These are phyloP conservation scores for Penicillium angulare DNA, from an alignment of 495 filamentous ascomycete genomes.

Conservation along the genomic window DNA sequence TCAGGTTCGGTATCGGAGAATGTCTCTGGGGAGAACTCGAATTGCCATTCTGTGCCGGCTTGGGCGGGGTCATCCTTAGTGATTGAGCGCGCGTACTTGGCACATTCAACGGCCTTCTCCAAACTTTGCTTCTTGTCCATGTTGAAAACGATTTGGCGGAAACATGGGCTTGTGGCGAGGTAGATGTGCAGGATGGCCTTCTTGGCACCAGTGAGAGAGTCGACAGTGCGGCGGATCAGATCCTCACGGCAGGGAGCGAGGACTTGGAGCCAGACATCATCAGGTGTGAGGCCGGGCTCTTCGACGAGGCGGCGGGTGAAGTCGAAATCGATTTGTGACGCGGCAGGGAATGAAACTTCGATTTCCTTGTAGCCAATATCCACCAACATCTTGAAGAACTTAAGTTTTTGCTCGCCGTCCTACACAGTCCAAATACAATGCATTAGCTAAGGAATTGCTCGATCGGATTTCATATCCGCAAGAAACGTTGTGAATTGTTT, in stretches of 20 bases:
- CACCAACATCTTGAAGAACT: conserved; percentile 92
- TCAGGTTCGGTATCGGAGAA: conserved; percentile 90
- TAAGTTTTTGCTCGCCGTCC: conserved; percentile 92
- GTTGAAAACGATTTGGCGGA: conserved; percentile 84
- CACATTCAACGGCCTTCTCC: conserved; percentile 81
- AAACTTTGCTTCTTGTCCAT: conserved; percentile 80
- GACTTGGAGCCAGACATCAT: conserved; percentile 95
- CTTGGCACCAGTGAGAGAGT: conserved; percentile 85
- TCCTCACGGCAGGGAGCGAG: conserved; percentile 92
- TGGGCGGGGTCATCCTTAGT: conserved; percentile 90
- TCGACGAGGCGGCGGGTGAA: conserved; percentile 88
- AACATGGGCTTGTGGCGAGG: conserved; percentile 91
- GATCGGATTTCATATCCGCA: no score
- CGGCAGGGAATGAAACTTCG: conserved; percentile 93
- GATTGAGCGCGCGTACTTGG: conserved; percentile 81
- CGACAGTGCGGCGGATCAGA: conserved; percentile 85
- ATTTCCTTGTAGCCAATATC: conserved; percentile 98
- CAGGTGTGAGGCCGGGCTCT: conserved; percentile 80
- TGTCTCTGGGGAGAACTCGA: conserved; percentile 95
- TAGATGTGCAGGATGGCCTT: conserved; percentile 98
- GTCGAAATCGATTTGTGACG: conserved; percentile 92
- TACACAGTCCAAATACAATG: conserved; percentile 25
- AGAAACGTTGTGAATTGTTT: conserved; percentile 3
- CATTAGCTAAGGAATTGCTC: no score
- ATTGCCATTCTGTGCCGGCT: conserved; percentile 78